These are phyloP conservation scores for Saksenaea oblongispora DNA, from an alignment of 371 early-diverging fungal genomes.

Conservation along the genomic window DNA sequence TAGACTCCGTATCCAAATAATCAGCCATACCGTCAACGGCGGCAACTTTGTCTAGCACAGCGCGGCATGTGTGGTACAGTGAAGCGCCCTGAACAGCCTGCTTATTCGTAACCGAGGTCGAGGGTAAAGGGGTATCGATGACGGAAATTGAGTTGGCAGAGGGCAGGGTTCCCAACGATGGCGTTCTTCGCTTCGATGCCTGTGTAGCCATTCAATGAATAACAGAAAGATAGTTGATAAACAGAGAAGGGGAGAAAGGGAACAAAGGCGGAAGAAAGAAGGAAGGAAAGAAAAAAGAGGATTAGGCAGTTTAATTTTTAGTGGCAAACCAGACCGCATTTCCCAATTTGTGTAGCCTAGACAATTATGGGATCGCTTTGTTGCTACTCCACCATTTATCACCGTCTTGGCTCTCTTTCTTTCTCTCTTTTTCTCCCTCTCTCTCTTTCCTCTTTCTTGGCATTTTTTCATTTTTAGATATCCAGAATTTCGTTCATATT, in stretches of 20 bases:
- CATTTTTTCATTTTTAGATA: not conserved
- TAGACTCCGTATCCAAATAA: constrained; percentile 46
- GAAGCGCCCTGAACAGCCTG: constrained; percentile 44
- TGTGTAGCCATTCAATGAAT: constrained; percentile 22
- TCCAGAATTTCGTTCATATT: not conserved
- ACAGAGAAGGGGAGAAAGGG: not conserved
- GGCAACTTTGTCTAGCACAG: constrained; percentile 58
- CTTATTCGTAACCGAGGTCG: constrained; percentile 35
- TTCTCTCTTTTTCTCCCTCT: not conserved
- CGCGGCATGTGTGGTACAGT: constrained; percentile 66
- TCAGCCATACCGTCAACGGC: constrained; percentile 62
- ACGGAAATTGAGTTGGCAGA: constrained; percentile 19
- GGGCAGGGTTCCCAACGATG: constrained; percentile 30
- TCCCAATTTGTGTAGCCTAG: constrained; percentile 1
- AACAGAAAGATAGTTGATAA: not conserved
- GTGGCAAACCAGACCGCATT: not conserved
- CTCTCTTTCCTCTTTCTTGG: not conserved
- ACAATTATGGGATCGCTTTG: constrained; percentile 2
- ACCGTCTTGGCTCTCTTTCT: no score
- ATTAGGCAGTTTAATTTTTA: constrained; percentile 3
- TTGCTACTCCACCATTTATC: not conserved
- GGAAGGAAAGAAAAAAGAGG: not conserved
- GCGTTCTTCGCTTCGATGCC: constrained; percentile 31
- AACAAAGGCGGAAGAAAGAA: not conserved
- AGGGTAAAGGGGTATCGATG: constrained; percentile 29